Evolutionary conservation across 345 rosid genomes (phyloP), one percentile per base, ranked within the genome.

Genomic region (Pistacia atlantica): DNA sequence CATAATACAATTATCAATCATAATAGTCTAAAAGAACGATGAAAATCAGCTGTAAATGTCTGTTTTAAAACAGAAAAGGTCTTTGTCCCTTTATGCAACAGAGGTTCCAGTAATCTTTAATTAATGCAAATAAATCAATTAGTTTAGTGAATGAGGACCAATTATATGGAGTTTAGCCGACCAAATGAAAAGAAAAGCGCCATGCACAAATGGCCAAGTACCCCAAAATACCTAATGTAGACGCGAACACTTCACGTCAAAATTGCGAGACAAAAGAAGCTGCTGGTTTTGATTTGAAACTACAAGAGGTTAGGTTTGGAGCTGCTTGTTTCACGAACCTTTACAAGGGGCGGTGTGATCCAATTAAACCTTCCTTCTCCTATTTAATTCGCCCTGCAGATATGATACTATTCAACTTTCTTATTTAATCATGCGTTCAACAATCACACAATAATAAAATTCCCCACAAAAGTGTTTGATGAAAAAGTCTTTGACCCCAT

Each of bases 241-340:
- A 81, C 61, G 68, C 20, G 42, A 64, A 22, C 1, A 71, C n/a
- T 74, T 78, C 20, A 74, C 57, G 70, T 65, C 76, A 74, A 58
- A 33, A 70, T 60, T 65, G 58, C 28, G 58, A 56, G 72, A 77
- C 75, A 73, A 62, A 74, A 51, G 5, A 48, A 51, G 83, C 83
- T 64, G 79, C 80, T 77, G 85, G 81, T 83, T 76, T 83, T 83
- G n/a, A 33, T 59, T 62, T 54, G 71, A 52, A 75, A 79, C 75
- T 22, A 31, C 74, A n/a, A 1, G 54, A 13, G 31, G 75, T 71
- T 61, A 55, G 71, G 77, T 75, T 67, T 71, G 31, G 61, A 67
- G 78, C 80, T 76, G 72, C 70, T 79, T 70, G 85, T 82, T 83
- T 79, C 65, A 12, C 22, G 18, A 11, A 17, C 7, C 65, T 42